A percentile compares a stretch with the other conserved stretches of the same genome.
These are phyloP conservation scores for Salix arbutifolia DNA, from an alignment of 345 rosid genomes.

Conservation along the genomic window DNA sequence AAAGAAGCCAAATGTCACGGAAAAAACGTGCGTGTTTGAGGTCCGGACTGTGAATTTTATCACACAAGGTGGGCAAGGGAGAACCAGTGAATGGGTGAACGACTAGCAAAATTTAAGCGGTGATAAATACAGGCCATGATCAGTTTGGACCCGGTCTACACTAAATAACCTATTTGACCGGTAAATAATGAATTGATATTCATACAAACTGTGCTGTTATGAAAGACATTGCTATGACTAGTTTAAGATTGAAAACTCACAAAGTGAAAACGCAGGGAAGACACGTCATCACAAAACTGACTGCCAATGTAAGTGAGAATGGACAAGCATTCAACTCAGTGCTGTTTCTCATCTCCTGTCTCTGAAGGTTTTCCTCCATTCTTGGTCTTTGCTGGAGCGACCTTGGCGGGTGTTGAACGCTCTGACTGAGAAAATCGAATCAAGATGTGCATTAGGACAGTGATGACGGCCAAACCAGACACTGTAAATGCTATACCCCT, in stretches of 20 bases:
- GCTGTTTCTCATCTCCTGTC: constrained; percentile 33
- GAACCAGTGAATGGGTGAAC: neutral
- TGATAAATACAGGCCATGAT: constrained; percentile 14
- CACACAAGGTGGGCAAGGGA: neutral
- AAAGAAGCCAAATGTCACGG: neutral
- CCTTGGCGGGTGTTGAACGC: constrained; percentile 32
- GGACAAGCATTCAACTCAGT: constrained; percentile 19
- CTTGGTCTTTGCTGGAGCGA: constrained; percentile 56
- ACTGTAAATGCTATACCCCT: constrained; percentile 12
- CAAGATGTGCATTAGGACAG: constrained; percentile 27
- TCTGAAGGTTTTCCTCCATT: constrained; percentile 23
- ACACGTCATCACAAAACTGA: constrained; percentile 1
- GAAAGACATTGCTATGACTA: constrained; percentile 8
- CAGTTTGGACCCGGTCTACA: constrained; percentile 27
- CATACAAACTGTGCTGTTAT: constrained; percentile 14
- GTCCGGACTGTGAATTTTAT: neutral
- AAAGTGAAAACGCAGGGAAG: neutral
- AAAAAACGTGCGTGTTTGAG: neutral
- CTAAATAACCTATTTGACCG: constrained; percentile 6
- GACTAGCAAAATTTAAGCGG: constrained; percentile 12
- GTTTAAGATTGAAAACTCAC: neutral
- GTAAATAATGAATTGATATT: constrained; percentile 22
- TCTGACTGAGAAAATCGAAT: constrained; percentile 32
- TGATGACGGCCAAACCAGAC: constrained; percentile 11
- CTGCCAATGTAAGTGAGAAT: neutral